Evolutionary conservation across 495 filamentous ascomycete species (phyloP).

Genomic region (Podospora bellae-mahoneyi): DNA sequence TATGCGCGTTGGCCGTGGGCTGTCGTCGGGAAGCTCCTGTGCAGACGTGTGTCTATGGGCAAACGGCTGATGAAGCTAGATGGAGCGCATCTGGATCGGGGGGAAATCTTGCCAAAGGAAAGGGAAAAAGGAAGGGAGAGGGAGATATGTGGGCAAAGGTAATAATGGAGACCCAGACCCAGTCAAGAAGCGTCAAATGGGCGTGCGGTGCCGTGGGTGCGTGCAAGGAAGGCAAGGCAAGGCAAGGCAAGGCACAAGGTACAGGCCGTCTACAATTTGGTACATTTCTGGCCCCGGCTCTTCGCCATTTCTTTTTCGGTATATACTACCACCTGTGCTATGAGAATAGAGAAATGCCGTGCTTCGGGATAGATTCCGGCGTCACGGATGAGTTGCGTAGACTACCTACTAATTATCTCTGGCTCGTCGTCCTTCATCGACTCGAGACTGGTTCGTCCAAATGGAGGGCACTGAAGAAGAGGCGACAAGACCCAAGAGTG

Average conservation of each 20-base stretch:
- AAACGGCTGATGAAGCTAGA: slow-evolving; percentile 15
- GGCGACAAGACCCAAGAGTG: background rate
- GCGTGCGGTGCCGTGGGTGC: slow-evolving; percentile 13
- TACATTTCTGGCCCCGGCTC: slow-evolving; percentile 10
- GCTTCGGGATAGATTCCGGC: background rate
- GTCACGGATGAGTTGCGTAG: too few species aligned
- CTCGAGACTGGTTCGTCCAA: background rate
- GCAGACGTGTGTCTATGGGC: slow-evolving; percentile 13
- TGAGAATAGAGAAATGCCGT: background rate
- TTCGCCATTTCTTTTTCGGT: background rate
- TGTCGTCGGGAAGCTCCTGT: slow-evolving; percentile 1
- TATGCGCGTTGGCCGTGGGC: slow-evolving; percentile 1
- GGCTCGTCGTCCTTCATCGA: too few species aligned
- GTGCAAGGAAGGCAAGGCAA: slow-evolving; percentile 17
- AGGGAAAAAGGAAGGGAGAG: slow-evolving; percentile 31
- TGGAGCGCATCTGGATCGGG: slow-evolving; percentile 14
- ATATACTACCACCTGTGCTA: background rate
- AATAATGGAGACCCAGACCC: slow-evolving; percentile 37
- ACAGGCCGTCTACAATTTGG: slow-evolving; percentile 14
- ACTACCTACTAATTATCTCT: too few species aligned
- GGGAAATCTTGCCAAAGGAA: slow-evolving; percentile 21
- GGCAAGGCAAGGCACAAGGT: slow-evolving; percentile 22
- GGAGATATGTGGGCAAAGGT: slow-evolving; percentile 34
- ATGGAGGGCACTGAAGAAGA: background rate
- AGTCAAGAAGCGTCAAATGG: slow-evolving; percentile 31